A percentile compares a stretch with the other conserved stretches of the same genome.
phyloP scores from a whole-genome alignment of 2,329 filamentous ascomycete genomes.

The Phyllosticta paracitricarpa region DNA sequence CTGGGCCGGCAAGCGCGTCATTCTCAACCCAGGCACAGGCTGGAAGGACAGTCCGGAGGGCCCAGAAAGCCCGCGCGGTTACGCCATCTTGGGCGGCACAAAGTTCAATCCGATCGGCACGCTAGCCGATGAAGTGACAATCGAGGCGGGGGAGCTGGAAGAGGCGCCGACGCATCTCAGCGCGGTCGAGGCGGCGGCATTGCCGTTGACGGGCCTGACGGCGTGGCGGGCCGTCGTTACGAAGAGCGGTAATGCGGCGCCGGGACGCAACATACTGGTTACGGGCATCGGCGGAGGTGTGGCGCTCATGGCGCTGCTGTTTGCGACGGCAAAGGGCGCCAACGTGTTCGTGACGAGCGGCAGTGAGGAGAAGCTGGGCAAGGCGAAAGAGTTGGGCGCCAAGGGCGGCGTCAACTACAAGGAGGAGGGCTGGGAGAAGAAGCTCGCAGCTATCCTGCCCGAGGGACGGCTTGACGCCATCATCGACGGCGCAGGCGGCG shows the following conservation, averaged over 20 bases:
- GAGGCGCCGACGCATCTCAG: slow-evolving; percentile 62
- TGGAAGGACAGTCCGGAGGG: slow-evolving; percentile 65
- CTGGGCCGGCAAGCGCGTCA: slow-evolving; percentile 59
- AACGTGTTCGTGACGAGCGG: slow-evolving; percentile 76
- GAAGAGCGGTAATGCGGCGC: slow-evolving; percentile 57
- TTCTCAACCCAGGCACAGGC: slow-evolving; percentile 67
- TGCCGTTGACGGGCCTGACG: slow-evolving; percentile 78
- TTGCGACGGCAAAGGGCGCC: slow-evolving; percentile 51
- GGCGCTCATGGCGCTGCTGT: slow-evolving; percentile 70
- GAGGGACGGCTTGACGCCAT: slow-evolving; percentile 69
- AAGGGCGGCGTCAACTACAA: slow-evolving; percentile 76
- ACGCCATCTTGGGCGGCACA: slow-evolving; percentile 61
- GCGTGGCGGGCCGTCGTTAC: slow-evolving; percentile 77
- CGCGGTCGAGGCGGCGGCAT: slow-evolving; percentile 65
- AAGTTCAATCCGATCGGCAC: slow-evolving; percentile 57
- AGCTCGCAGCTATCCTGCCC: slow-evolving; percentile 53
- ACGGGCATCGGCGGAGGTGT: slow-evolving; percentile 93
- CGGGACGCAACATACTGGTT: slow-evolving; percentile 66
- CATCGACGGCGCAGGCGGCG: slow-evolving; percentile 82
- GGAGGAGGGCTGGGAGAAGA: slow-evolving; percentile 70
- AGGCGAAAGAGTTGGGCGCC: slow-evolving; percentile 63
- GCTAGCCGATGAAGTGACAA: slow-evolving; percentile 60
- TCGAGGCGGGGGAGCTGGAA: slow-evolving; percentile 66
- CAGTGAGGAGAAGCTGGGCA: slow-evolving; percentile 62
- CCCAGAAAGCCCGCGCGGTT: slow-evolving; percentile 54